Conservation (phyloP, 2,329 filamentous ascomycete genomes). For the Aspergillus sclerotialis region DNA sequence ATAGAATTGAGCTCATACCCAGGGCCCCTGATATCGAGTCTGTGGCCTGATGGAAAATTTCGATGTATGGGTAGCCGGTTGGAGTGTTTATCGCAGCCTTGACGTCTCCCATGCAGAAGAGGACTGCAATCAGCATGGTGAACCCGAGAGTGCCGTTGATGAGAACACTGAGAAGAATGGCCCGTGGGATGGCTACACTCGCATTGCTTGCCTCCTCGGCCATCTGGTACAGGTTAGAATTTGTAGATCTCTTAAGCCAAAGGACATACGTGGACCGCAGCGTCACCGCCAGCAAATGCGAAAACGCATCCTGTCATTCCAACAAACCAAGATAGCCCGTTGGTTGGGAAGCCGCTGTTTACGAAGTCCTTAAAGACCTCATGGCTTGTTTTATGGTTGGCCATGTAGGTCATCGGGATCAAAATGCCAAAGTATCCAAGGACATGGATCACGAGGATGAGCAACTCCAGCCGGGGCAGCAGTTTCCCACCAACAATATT, state of each 20-base stretch:
- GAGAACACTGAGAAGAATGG: conserved; percentile 28
- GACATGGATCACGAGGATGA: conserved; percentile 32
- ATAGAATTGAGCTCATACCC: conserved; percentile 19
- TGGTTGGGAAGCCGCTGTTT: conserved; percentile 20
- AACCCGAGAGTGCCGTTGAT: conserved; percentile 33
- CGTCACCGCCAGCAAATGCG: conserved; percentile 31
- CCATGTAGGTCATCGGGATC: conserved; percentile 21
- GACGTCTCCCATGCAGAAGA: conserved; percentile 32
- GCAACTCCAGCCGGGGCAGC: conserved; percentile 33
- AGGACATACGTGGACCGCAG: conserved; percentile 32
- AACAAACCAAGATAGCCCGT: conserved; percentile 34
- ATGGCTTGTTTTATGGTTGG: conserved; percentile 9
- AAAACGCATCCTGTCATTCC: conserved; percentile 29
- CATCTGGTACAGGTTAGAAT: too few relatives aligned
- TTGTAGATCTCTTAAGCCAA: too few relatives aligned
- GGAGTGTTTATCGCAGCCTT: conserved; percentile 15
- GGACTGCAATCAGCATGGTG: conserved; percentile 29
- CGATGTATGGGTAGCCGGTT: conserved; percentile 30
- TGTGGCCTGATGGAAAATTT: conserved; percentile 25
- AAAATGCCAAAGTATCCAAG: conserved; percentile 30
- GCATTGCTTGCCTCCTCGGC: conserved; percentile 36
- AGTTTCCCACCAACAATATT: conserved; percentile 29
- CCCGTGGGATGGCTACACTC: conserved; percentile 26
- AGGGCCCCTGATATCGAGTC: conserved; percentile 18
- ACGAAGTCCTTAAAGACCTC: conserved; percentile 25